Base-by-base conservation (phyloP, 768 basidiomycete genomes). In the Lyophyllum semitale region DNA sequence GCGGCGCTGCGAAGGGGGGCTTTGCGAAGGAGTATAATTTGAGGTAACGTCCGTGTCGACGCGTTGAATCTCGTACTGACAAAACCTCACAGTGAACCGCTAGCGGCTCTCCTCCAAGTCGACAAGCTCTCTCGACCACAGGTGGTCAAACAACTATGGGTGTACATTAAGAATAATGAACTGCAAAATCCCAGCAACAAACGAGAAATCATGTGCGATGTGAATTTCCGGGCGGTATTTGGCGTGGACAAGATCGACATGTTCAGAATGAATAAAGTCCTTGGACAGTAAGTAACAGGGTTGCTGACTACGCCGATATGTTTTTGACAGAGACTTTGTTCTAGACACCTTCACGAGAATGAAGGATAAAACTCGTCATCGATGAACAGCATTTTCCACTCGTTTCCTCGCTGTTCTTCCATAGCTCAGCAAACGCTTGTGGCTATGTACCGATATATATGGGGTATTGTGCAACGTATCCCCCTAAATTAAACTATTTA, bases 261-360 rank as follows among this genome's bases (percentile, higher is more conserved):
- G 93, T 95, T 96, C 75, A 85, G 79, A 61, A 96, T 96, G 94
- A 96, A 95, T 79, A 93, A 95, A 71, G 80, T 88, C 25, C 74
- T 96, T 53, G 89, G 89, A 67, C 77, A 87, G 89, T 93, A 62
- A 68, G 81, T 73, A 7, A n/a, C 33, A 35, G 40, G 17, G 30
- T 26, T 53, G 41, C 40, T 32, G 41, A 13, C 13, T 15, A n/a
- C 52, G 27, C 43, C 9, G 33, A 26, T 18, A 44, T 17, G 45
- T 35, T 45, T n/a, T 13, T 54, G n/a, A 25, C 9, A 38, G 37
- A n/a, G n/a, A 18, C n/a, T 17, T 5, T 52, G 18, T 50, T 22
- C 25, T 49, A 75, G 74, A 57, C 73, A 77, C 59, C 66, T 76
- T 40, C 73, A 73, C 49, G 74, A 75, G 43, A 62, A 63, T 49